Base-by-base conservation (phyloP, 176 grass and related monocot genomes). In the Zea luxurians region DNA sequence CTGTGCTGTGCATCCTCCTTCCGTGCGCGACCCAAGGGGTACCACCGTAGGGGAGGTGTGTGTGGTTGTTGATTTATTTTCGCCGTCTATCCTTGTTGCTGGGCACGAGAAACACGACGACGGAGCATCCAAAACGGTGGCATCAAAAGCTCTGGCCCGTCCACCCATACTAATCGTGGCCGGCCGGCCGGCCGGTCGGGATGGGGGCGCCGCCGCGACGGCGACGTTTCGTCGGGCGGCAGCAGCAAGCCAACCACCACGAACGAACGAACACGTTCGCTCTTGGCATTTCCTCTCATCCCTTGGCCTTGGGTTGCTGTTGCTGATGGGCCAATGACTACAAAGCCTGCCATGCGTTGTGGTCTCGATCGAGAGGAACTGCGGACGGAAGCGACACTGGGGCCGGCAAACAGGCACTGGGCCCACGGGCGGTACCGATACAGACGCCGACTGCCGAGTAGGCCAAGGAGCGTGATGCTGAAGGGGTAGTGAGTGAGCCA, bases 41-140 rank as follows among this genome's bases (percentile, higher is more conserved):
- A 27, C 27, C 27, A 27, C 27, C 27, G 27, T 27, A 27, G 27
- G n/a, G 46, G 0, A 0, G 46, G 13, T 11, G 11, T 35, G 8
- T 10, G 8, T 2, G 17, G 43, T 16, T 46, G 21, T 36, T 15
- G 47, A 17, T 16, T 38, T 8, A 36, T 37, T 47, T 4, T 35
- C 52, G 16, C 36, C 11, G 42, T 20, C 13, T 21, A 40, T 55
- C 15, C 47, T 4, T 4, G 38, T 40, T 38, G 70, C 17, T 16
- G 40, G 10, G 41, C 70, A 68, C 77, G 71, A n/a, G 70, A 58
- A 62, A 81, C 77, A 86, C 84, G 62, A 41, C 69, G 48, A 36
- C 16, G 43, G 18, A 13, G 35, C 48, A 17, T 79, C 75, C 37
- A 72, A 78, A 9, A 8, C 16, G 45, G 17, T 46, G 27, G 15